Conservation (phyloP, 179 eudicot species). For the Carnegiea gigantea region DNA sequence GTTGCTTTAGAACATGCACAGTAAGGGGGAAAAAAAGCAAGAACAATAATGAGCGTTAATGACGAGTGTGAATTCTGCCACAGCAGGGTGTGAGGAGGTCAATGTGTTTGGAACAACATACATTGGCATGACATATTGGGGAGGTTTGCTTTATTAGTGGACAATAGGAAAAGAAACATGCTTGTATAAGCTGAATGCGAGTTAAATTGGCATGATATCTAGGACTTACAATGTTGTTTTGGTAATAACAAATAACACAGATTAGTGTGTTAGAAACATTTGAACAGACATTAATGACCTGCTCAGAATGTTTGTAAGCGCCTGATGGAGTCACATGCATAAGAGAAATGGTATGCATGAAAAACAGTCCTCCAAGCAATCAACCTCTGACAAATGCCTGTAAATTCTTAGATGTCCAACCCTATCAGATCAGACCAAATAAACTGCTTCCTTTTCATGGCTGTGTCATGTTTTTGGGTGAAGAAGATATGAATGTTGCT, state of each 20-base stretch:
- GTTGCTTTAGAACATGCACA: conserved; percentile 1
- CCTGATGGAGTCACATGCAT: no score
- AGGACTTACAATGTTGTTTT: neutral
- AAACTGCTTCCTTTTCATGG: neutral
- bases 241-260: no score
- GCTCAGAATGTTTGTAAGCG: neutral
- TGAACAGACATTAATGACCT: no score
- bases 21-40: neutral
- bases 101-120: neutral
- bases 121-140: no score
- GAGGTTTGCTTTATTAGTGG: no score
- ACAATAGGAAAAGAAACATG: no score
- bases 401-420: neutral
- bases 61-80: neutral
- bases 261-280: no score
- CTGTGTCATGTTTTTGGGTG: neutral
- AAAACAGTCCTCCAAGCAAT: neutral
- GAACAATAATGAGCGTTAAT: neutral
- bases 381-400: neutral
- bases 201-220: no score
- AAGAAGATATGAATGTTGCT: neutral
- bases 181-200: no score
- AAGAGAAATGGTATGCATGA: neutral
- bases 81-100: neutral
- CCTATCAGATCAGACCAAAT: neutral